These are phyloP conservation scores for Cyberlindnera xylosilytica DNA, from an alignment of 805 yeast genomes.

Conservation along the genomic window DNA sequence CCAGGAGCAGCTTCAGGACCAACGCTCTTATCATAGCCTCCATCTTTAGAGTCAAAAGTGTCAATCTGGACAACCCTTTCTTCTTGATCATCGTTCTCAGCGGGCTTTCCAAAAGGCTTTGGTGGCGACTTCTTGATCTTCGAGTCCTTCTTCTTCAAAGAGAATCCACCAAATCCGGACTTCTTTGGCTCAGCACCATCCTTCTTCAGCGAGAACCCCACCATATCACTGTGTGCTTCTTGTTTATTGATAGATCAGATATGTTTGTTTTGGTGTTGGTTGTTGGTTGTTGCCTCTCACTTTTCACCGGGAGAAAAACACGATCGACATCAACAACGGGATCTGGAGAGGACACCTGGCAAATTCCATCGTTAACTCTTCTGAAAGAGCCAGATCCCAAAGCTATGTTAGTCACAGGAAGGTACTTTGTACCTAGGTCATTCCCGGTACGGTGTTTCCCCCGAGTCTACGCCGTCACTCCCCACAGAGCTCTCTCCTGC, in stretches of 20 bases:
- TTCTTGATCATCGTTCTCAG: conserved; percentile 21
- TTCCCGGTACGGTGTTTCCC: not conserved
- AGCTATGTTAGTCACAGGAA: not conserved
- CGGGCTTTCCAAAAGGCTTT: conserved; percentile 18
- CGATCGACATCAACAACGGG: too few species aligned
- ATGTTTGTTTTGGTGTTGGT: too few species aligned
- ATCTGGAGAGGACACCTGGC: too few species aligned
- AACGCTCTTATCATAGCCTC: conserved; percentile 20
- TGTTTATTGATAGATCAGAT: too few species aligned
- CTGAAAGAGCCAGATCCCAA: too few species aligned
- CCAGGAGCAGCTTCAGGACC: conserved; percentile 14
- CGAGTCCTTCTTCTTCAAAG: conserved; percentile 26
- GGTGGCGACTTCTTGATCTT: conserved; percentile 1
- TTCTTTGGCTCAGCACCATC: conserved; percentile 12
- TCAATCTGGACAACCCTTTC: conserved; percentile 19
- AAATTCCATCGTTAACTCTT: too few species aligned
- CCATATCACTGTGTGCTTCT: conserved; percentile 27
- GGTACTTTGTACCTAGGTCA: not conserved
- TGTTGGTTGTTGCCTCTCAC: too few species aligned
- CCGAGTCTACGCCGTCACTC: not conserved
- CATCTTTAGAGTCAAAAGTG: conserved; percentile 21
- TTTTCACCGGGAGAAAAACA: too few species aligned
- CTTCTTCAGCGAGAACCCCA: conserved; percentile 38
- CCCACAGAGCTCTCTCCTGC: conserved; percentile 2
- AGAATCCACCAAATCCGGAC: conserved; percentile 30